Evolutionary conservation across 495 filamentous ascomycete genomes (phyloP).

Genomic region (Penicillium alfredii): DNA sequence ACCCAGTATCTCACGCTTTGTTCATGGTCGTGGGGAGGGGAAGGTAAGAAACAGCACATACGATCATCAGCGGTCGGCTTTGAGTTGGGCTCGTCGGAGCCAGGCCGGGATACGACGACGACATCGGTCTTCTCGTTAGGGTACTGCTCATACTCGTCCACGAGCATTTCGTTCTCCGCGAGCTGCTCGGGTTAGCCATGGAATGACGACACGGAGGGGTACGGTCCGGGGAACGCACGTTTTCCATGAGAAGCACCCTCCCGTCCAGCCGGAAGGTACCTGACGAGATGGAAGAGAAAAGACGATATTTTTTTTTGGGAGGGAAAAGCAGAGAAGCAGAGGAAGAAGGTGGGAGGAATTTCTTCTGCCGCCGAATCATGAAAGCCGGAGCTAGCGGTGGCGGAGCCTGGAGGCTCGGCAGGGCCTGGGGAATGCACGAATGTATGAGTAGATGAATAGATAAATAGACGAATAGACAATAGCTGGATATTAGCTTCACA

Average conservation of each 20-base stretch:
- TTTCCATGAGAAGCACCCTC: slow-evolving; percentile 40
- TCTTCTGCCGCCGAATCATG: slow-evolving; percentile 21
- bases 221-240: slow-evolving; percentile 33
- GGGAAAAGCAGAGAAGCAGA: slow-evolving; percentile 8
- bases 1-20: background rate
- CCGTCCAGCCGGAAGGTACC: slow-evolving; percentile 24
- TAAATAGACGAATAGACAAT: too few relatives aligned
- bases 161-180: slow-evolving; percentile 56
- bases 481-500: too few relatives aligned
- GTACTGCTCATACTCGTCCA: slow-evolving; percentile 66
- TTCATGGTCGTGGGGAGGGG: slow-evolving; percentile 2
- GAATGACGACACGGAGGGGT: slow-evolving; percentile 25
- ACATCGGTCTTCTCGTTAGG: slow-evolving; percentile 77
- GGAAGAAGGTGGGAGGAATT: slow-evolving; percentile 21
- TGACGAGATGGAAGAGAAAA: slow-evolving; percentile 13
- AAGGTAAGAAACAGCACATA: slow-evolving; percentile 36
- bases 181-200: slow-evolving; percentile 27
- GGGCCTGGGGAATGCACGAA: background rate
- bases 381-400: slow-evolving; percentile 29
- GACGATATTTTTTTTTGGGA: background rate
- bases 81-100: slow-evolving; percentile 47
- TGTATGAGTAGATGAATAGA: background rate
- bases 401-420: slow-evolving; percentile 25
- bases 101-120: slow-evolving; percentile 73
- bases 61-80: slow-evolving; percentile 65